Conservation (phyloP, 306 rosid genomes). For the Betula pendula region DNA sequence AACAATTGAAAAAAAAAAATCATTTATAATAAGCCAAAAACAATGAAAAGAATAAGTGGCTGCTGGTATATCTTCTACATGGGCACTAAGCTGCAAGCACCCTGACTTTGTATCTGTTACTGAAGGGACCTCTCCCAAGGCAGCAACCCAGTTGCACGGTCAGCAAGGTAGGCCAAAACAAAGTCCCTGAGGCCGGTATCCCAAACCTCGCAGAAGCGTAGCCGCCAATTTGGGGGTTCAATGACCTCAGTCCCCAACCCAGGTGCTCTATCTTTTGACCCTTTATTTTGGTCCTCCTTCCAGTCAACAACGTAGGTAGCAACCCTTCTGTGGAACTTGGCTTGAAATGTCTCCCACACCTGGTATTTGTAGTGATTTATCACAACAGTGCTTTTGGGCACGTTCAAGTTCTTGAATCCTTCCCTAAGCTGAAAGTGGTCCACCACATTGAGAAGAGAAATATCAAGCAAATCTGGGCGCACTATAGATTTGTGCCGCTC, state of each 20-base stretch:
- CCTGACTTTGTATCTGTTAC: conserved; percentile 31
- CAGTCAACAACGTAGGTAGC: conserved; percentile 96
- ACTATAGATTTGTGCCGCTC: conserved; percentile 91
- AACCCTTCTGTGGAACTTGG: conserved; percentile 87
- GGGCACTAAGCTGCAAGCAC: conserved; percentile 46
- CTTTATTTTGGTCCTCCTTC: conserved; percentile 83
- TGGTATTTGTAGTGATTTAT: conserved; percentile 95
- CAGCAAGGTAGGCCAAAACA: conserved; percentile 57
- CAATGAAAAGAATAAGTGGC: conserved; percentile 50
- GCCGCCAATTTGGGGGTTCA: conserved; percentile 81
- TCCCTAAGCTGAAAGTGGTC: conserved; percentile 78
- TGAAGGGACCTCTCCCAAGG: conserved; percentile 72
- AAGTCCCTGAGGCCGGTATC: conserved; percentile 82
- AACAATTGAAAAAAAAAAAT: conserved; percentile 24
- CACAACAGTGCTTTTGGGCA: conserved; percentile 52
- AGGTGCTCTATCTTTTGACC: conserved; percentile 95
- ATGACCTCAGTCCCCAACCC: conserved; percentile 88
- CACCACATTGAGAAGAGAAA: conserved; percentile 76
- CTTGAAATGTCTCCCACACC: conserved; percentile 85
- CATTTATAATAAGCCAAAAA: conserved; percentile 31
- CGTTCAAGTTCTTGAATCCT: conserved; percentile 43
- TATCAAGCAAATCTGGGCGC: conserved; percentile 65
- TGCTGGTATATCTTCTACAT: conserved; percentile 43
- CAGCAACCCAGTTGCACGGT: conserved; percentile 63
- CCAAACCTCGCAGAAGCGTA: conserved; percentile 87